A percentile compares a stretch with the other conserved stretches of the same genome.
phyloP scores from a whole-genome alignment of 345 rosid genomes.

The Citrus glauca region DNA sequence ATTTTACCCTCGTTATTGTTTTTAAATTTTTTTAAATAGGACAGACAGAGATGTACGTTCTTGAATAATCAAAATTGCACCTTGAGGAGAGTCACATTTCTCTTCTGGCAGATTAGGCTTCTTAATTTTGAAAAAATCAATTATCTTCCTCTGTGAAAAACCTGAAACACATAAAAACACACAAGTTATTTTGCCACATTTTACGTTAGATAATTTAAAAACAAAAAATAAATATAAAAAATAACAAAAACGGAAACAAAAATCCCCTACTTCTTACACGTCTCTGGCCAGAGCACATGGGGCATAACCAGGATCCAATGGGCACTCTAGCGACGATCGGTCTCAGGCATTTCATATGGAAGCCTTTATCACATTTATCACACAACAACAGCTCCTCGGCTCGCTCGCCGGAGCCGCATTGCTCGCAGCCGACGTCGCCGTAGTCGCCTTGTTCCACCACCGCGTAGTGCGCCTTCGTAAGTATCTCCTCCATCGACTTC shows the following conservation, averaged over 20 bases:
- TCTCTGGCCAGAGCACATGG: constrained; percentile 61
- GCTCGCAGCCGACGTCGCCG: constrained; percentile 50
- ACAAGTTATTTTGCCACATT: constrained; percentile 6
- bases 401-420: constrained; percentile 68
- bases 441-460: constrained; percentile 45
- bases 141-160: constrained; percentile 79
- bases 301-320: constrained; percentile 77
- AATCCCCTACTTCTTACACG: constrained; percentile 77
- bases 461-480: constrained; percentile 44
- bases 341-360: constrained; percentile 80
- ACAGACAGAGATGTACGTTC: not conserved
- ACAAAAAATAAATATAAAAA: not conserved
- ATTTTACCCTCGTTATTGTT: not conserved
- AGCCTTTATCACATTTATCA: constrained; percentile 86
- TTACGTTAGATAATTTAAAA: not conserved
- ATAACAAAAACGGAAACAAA: not conserved
- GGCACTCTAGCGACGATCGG: constrained; percentile 84
- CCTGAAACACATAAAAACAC: constrained; percentile 28
- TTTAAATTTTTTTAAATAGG: not conserved
- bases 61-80: constrained; percentile 29
- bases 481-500: constrained; percentile 49
- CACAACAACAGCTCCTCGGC: constrained; percentile 75
- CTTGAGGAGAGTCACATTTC: constrained; percentile 42
- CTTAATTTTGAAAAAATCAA: constrained; percentile 76
- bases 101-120: constrained; percentile 31